Base-by-base conservation (phyloP, 2,329 filamentous ascomycete genomes). In the Cryoendolithus antarcticus region DNA sequence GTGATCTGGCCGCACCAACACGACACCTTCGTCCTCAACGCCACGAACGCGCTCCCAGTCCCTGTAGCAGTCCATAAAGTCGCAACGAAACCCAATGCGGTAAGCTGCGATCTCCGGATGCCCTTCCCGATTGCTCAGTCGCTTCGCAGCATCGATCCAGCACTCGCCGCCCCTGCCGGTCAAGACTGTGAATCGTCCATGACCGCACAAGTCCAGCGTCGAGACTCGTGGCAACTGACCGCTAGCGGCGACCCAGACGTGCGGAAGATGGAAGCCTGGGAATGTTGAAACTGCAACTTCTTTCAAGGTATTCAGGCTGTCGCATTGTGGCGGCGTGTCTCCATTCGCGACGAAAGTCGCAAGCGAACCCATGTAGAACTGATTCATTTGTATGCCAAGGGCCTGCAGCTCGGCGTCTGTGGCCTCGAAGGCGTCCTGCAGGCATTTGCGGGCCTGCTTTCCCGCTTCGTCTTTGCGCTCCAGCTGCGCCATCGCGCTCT, bases 61-160 rank as follows among this genome's bases (percentile, higher is more conserved):
- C 45, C 66, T 66, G 51, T 77, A 77, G 0, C 70, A 60, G 48
- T 78, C 75, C 48, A 75, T 67, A 41, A 64, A 77, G 39, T 78
- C 71, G 40, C 70, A 28, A 37, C 40, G 4, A 27, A 39, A 30
- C 34, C 74, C 73, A 45, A 77, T 68, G 2, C 60, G 61, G 43
- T 69, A 64, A 0, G 55, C 58, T 2, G 57, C 58, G 21, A 77
- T 60, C 6, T 60, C 55, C 1, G 75, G 50, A 21, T 9, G 5
- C 0, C 60, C 64, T 1, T 69, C 46, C 6, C 49, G 43, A 9
- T 55, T 45, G 0, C 52, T 45, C 5, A 69, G 61, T 2, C 40
- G 47, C 3, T 42, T 40, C 0, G 69, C 72, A 1, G 74, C 74
- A 1, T 45, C 39, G 38, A 65, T 70, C 75, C 75, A 79, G 2